Evolutionary conservation across 225 moss, liverwort and hornwort genomes (phyloP).

Genomic region (Marchantia polymorpha): DNA sequence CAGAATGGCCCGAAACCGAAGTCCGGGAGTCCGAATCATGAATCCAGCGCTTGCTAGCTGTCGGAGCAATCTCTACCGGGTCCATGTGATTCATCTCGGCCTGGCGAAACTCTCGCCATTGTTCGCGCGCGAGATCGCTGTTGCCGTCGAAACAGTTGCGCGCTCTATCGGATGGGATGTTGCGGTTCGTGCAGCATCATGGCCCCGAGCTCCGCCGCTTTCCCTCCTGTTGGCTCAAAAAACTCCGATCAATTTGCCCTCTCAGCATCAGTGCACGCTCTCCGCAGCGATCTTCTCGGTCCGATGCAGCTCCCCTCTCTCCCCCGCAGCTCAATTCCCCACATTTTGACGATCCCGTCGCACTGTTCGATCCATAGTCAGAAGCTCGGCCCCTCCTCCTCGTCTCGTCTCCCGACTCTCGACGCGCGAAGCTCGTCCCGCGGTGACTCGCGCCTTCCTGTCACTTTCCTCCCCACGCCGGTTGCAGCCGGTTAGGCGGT

Average conservation of each 20-base stretch:
- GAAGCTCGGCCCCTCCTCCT: too few species aligned
- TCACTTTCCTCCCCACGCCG: too few species aligned
- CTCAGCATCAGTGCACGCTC: neutral
- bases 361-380: too few species aligned
- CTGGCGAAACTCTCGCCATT: constrained; percentile 3
- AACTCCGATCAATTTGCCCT: neutral
- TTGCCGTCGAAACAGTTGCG: neutral
- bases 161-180: too few species aligned
- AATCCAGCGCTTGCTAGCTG: neutral
- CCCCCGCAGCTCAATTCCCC: neutral
- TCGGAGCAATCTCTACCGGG: constrained; percentile 5
- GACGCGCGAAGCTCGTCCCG: too few species aligned
- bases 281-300: neutral
- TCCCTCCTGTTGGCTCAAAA: neutral
- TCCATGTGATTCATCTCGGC: constrained; percentile 7
- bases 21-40: neutral
- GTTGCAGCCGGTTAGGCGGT: too few species aligned
- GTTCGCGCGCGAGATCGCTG: constrained; percentile 1
- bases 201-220: neutral
- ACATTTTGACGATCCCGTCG: too few species aligned
- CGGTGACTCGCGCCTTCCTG: too few species aligned
- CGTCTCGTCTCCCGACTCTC: too few species aligned
- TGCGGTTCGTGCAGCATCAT: neutral
- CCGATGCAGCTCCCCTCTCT: neutral
- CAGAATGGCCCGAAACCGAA: neutral